Percentiles rank a stretch among this genome's conserved stretches.
These are phyloP conservation scores for Aureobasidium musti DNA, from an alignment of 2,329 filamentous ascomycete species.

Conservation along the genomic window DNA sequence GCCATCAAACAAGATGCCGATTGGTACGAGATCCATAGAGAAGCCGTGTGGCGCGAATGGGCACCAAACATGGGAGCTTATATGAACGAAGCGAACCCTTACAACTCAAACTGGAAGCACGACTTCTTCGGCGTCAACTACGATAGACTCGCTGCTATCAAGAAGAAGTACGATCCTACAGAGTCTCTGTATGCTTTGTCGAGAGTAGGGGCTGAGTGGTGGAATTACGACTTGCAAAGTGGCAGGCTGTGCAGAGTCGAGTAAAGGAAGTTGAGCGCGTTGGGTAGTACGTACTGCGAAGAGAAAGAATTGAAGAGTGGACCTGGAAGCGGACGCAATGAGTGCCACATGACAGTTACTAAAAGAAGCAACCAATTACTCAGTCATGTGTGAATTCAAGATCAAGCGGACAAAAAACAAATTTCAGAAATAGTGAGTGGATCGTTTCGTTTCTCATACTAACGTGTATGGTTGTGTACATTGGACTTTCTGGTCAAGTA, in stretches of 20 bases:
- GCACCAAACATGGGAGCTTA: slow-evolving; percentile 49
- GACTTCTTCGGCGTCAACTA: slow-evolving; percentile 45
- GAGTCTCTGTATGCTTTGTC: slow-evolving; percentile 3
- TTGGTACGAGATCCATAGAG: not conserved
- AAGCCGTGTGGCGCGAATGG: slow-evolving; percentile 39
- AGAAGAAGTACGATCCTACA: slow-evolving; percentile 41
- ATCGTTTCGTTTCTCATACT: not conserved
- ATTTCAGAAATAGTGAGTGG: not conserved
- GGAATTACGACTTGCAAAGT: slow-evolving; percentile 4
- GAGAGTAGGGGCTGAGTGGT: slow-evolving; percentile 1
- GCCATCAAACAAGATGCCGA: not conserved
- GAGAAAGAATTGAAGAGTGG: not conserved
- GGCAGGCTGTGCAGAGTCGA: slow-evolving; percentile 3
- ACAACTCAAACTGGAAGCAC: slow-evolving; percentile 42
- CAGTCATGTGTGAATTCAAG: not conserved
- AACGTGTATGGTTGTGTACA: not conserved
- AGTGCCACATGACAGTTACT: no score
- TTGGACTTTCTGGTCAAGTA: not conserved
- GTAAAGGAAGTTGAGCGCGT: not conserved
- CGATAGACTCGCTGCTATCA: slow-evolving; percentile 38
- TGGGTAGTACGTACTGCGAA: not conserved
- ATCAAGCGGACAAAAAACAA: not conserved
- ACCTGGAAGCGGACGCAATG: no score
- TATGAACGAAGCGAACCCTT: slow-evolving; percentile 50
- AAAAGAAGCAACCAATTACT: not conserved